Percentiles rank a stretch among this genome's conserved stretches.
Conservation (phyloP, 257 asterid species). For the Penstemon newberryi region DNA sequence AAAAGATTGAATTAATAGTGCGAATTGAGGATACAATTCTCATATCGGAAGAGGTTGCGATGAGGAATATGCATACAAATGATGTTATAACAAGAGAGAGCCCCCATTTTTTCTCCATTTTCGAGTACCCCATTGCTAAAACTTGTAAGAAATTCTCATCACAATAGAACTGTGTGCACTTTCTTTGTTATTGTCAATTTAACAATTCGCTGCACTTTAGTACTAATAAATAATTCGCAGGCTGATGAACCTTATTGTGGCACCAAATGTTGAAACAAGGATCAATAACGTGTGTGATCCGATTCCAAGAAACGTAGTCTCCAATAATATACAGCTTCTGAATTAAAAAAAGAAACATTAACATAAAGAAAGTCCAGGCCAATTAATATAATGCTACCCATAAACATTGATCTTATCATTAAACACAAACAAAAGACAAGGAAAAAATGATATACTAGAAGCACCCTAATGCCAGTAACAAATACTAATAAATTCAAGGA, state of each 20-base stretch:
- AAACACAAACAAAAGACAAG: constrained; percentile 25
- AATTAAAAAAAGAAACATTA: constrained; percentile 23
- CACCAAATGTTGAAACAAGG: constrained; percentile 36
- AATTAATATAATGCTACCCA: no score
- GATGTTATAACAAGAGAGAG: constrained; percentile 71
- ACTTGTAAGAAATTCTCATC: constrained; percentile 33
- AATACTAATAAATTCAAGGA: neutral
- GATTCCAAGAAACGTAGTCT: constrained; percentile 31
- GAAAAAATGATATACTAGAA: neutral
- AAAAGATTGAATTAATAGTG: constrained; percentile 55
- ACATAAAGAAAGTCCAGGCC: no score
- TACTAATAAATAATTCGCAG: neutral
- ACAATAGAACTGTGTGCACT: constrained; percentile 5
- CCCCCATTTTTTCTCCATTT: constrained; percentile 73
- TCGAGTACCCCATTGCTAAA: constrained; percentile 60
- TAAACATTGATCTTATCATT: constrained; percentile 15
- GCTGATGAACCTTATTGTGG: constrained; percentile 29
- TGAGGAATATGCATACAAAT: constrained; percentile 52
- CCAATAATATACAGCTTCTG: constrained; percentile 23
- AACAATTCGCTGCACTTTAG: constrained; percentile 27
- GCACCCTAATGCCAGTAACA: constrained; percentile 11
- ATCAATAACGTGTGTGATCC: constrained; percentile 32
- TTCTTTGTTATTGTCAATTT: constrained; percentile 22
- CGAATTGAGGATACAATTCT: constrained; percentile 59
- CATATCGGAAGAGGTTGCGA: constrained; percentile 72